Percentiles rank a stretch among this genome's conserved stretches.
Conservation (phyloP, 139 green algal genomes). For the Medakamo hakoo region DNA sequence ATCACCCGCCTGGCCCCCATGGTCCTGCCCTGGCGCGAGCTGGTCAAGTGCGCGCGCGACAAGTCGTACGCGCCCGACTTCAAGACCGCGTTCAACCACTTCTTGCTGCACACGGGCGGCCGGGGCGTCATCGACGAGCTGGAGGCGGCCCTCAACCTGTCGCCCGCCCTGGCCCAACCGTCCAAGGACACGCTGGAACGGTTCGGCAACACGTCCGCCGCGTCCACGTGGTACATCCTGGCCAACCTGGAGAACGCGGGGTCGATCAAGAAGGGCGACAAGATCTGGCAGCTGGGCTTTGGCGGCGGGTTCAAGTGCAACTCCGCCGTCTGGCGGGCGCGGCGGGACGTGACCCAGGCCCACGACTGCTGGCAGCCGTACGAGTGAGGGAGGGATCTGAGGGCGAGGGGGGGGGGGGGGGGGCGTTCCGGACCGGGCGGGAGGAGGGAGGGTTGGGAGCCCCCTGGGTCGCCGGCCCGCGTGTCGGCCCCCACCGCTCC, state of each 20-base stretch:
- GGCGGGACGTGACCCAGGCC: slow-evolving; percentile 16
- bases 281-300: slow-evolving; percentile 42
- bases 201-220: slow-evolving; percentile 55
- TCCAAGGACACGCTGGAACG: slow-evolving; percentile 17
- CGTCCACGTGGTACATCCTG: slow-evolving; percentile 43
- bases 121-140: slow-evolving; percentile 46
- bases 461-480: too few relatives aligned
- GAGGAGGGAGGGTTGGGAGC: too few relatives aligned
- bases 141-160: slow-evolving; percentile 35
- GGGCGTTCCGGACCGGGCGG: too few relatives aligned
- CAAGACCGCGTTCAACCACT: slow-evolving; percentile 44
- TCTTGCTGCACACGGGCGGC: slow-evolving; percentile 48
- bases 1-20: slow-evolving; percentile 36
- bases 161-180: slow-evolving; percentile 18
- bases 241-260: slow-evolving; percentile 12
- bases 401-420: too few relatives aligned
- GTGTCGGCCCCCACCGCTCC: too few relatives aligned
- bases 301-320: slow-evolving; percentile 48
- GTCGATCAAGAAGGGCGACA: slow-evolving; percentile 17
- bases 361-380: slow-evolving; percentile 7
- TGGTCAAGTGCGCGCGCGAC: slow-evolving; percentile 11
- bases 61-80: slow-evolving; percentile 46
- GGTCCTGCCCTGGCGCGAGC: slow-evolving; percentile 40
- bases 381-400: too few relatives aligned
- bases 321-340: slow-evolving; percentile 31